Percentiles rank a stretch among this genome's conserved stretches.
phyloP scores from a whole-genome alignment of 1,139 yeast species.

The Debaryomycetaceae sp. region DNA sequence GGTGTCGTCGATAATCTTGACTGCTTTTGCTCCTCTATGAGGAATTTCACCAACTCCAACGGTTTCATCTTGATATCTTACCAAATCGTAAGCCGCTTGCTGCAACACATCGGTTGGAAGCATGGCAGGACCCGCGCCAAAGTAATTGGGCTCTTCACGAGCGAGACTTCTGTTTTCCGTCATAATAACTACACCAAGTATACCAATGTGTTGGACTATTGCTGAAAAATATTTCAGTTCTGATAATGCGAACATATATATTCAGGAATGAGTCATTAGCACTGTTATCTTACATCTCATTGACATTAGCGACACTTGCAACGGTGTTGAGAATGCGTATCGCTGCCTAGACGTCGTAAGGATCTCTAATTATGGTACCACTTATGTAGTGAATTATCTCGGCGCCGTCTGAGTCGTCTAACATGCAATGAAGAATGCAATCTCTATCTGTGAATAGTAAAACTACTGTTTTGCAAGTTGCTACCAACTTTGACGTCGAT shows the following conservation, averaged over 20 bases:
- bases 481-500: slow-evolving; percentile 51
- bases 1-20: slow-evolving; percentile 70
- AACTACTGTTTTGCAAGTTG: slow-evolving; percentile 50
- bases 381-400: slow-evolving; percentile 53
- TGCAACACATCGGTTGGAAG: slow-evolving; percentile 80
- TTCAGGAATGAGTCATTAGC: slow-evolving; percentile 1
- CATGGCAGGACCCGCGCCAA: slow-evolving; percentile 97
- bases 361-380: slow-evolving; percentile 22
- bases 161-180: slow-evolving; percentile 26
- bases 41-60: slow-evolving; percentile 94
- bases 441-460: slow-evolving; percentile 47
- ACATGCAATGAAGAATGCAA: slow-evolving; percentile 52
- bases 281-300: no score
- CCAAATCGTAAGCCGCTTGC: slow-evolving; percentile 80
- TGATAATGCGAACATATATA: no score
- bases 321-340: no score
- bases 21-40: slow-evolving; percentile 86
- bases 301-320: no score
- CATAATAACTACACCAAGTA: slow-evolving; percentile 1
- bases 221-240: not conserved
- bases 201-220: not conserved
- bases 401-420: slow-evolving; percentile 54
- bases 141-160: slow-evolving; percentile 76
- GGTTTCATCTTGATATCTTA: slow-evolving; percentile 64
- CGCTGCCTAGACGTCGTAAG: slow-evolving; percentile 1